A percentile compares a stretch with the other conserved stretches of the same genome.
Evolutionary conservation across 1,139 yeast genomes (phyloP).

Genomic region (Taphrina communis): DNA sequence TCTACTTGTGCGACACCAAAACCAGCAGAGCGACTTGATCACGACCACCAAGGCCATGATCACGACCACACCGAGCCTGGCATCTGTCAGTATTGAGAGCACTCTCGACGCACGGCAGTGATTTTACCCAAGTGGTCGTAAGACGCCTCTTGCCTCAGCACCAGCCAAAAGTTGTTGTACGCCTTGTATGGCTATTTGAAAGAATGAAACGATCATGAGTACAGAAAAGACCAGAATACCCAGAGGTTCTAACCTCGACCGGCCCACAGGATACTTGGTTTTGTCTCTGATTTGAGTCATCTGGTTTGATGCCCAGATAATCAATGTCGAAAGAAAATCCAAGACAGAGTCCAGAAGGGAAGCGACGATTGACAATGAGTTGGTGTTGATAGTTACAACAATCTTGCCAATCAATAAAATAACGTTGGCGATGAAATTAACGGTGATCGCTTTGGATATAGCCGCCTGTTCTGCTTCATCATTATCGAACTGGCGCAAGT

Average conservation of each 20-base stretch:
- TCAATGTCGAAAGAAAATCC: slow-evolving; percentile 75
- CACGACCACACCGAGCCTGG: slow-evolving; percentile 59
- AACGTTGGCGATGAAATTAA: slow-evolving; percentile 68
- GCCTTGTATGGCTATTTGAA: slow-evolving; percentile 75
- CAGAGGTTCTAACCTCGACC: slow-evolving; percentile 74
- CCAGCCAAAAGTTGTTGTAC: slow-evolving; percentile 49
- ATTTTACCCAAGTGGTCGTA: slow-evolving; percentile 47
- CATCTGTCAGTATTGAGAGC: not conserved
- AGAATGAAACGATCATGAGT: slow-evolving; percentile 71
- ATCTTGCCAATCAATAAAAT: slow-evolving; percentile 66
- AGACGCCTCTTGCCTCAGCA: slow-evolving; percentile 51
- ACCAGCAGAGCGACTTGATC: slow-evolving; percentile 65
- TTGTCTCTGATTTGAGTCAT: slow-evolving; percentile 63
- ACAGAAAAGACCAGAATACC: slow-evolving; percentile 78
- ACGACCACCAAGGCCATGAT: slow-evolving; percentile 71
- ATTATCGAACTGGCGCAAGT: slow-evolving; percentile 43
- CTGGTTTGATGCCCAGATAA: slow-evolving; percentile 63
- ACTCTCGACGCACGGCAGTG: not conserved
- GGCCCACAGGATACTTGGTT: slow-evolving; percentile 65
- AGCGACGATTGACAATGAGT: slow-evolving; percentile 75
- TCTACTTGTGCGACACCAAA: slow-evolving; percentile 67
- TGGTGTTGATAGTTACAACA: slow-evolving; percentile 66
- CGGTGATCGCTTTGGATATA: slow-evolving; percentile 66
- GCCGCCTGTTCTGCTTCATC: slow-evolving; percentile 57
- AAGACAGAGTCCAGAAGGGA: slow-evolving; percentile 76